These are phyloP conservation scores for Neofusicoccum parvum DNA, from an alignment of 2,329 filamentous ascomycete species.

Conservation along the genomic window DNA sequence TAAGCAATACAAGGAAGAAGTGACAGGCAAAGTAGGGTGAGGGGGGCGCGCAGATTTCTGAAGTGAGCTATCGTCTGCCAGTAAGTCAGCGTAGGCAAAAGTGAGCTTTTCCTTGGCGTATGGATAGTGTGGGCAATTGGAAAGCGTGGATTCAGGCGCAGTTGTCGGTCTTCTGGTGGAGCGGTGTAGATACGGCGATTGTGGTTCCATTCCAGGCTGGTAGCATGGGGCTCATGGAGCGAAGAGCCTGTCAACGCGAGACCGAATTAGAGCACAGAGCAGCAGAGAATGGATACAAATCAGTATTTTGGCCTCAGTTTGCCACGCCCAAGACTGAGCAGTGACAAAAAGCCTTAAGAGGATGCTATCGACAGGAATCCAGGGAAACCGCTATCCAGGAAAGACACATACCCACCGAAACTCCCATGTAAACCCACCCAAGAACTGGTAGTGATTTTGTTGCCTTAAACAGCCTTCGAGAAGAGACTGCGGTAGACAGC, in stretches of 20 bases:
- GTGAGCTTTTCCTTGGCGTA: background rate
- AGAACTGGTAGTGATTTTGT: background rate
- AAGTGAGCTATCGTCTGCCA: background rate
- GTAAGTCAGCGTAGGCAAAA: background rate
- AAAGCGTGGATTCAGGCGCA: too few relatives aligned
- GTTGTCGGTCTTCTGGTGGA: too few relatives aligned
- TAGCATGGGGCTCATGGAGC: background rate
- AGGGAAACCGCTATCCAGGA: conserved; percentile 17
- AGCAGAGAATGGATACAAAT: background rate
- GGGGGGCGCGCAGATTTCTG: background rate
- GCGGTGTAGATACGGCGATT: too few relatives aligned
- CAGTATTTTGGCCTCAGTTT: conserved; percentile 3
- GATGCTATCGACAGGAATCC: conserved; percentile 10
- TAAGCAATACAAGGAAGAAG: background rate
- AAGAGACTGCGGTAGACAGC: conserved; percentile 93
- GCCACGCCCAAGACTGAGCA: background rate
- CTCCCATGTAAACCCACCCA: background rate
- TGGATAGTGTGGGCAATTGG: background rate
- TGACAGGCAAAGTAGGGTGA: background rate
- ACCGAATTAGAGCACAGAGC: conserved; percentile 11
- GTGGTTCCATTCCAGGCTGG: background rate
- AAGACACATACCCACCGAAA: conserved; percentile 17
- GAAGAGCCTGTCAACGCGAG: background rate
- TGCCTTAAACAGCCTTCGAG: conserved; percentile 17
- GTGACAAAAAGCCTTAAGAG: background rate